Evolutionary conservation across 352 stramenopile genomes (phyloP), one percentile per base, ranked within the genome.

Genomic region (Phytophthora brassicae): DNA sequence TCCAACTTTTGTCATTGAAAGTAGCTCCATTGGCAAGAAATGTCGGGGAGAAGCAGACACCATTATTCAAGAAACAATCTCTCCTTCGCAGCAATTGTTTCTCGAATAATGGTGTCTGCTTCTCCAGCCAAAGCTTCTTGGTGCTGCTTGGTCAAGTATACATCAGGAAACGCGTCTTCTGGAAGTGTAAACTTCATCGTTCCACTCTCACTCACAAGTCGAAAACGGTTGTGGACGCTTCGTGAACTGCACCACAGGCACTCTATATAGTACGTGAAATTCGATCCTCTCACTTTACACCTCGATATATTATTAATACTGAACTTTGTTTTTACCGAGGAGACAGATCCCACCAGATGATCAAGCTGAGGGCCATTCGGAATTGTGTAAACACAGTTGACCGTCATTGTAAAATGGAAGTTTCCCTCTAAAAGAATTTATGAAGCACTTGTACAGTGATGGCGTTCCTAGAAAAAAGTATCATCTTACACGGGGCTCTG

Each of bases 161-260:
- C 44, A 22, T 57, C 45, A 8, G 71, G 60, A 41, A 79, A 72
- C 20, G 61, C 57, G 44, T 68, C 60, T 9, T 59, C 45, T 16
- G 71, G 67, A 46, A 79, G 64, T 43, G 54, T 67, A 50, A 79
- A 72, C 56, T 71, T 71, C 66, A 74, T 79, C 26, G 26, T 31
- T 31, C 26, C 8, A 9, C 26, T 31, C 26, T n/a, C n/a, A n/a
- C 17, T 45, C 7, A n/a, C 14, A 26, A 24, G n/a, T 22, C 44
- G 22, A 36, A 36, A 22, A 4, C 31, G 16, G 5, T 17, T 22
- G 44, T 50, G 44, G 22, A 13, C 22, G 11, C 44, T 17, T 36
- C 1, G 17, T 9, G 26, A 31, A 31, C 44, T 50, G 44, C 14
- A 13, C 14, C n/a, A n/a, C n/a, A n/a, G n/a, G n/a, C n/a, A n/a